Base-by-base conservation (phyloP, 2,329 filamentous ascomycete species). In the Dothideomycetidae sp. region DNA sequence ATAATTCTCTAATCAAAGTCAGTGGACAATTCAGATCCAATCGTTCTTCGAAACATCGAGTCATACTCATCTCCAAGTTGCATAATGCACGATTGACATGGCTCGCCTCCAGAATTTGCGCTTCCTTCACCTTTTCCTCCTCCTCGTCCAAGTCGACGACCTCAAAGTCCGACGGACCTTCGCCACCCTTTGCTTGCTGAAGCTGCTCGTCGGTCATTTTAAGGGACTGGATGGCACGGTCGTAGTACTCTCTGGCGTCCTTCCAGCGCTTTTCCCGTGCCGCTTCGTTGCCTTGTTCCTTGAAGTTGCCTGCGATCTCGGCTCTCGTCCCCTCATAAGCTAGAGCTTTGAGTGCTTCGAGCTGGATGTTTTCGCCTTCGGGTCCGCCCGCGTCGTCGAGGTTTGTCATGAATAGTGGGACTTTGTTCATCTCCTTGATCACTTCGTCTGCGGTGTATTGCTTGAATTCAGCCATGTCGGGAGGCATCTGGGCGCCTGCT, bases 331-430 rank as follows among this genome's bases (percentile, higher is more conserved):
- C 92, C 62, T 98, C 90, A 55, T 94, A 93, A 18, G 84, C 83
- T 28, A 98, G 66, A 0, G 90, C 88, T 54, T 82, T 80, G 42
- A 98, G 68, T 1, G 90, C 92, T 50, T 92, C 85, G 1, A 93
- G 67, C 48, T 81, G 76, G 44, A 79, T 67, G 53, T 93, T 93
- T 46, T 92, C 81, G 49, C 82, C 68, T 40, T 68, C 66, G 43
- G 68, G 66, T 40, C 67, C 69, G 37, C 67, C 68, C 10, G 68
- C 69, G 42, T 72, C 69, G 41, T 72, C 82, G 21, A 94, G 68
- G 48, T 82, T 78, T 18, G 85, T 96, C 90, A 98, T 98, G 67
- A 98, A 98, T 26, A 98, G 70, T 5, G 90, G 90, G 33, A 71
- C 68, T 46, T 75, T 73, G 52, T 79, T 80, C 60, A 82, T 65